Base-by-base conservation (phyloP, 345 rosid genomes). In the Moricandia moricandioides region DNA sequence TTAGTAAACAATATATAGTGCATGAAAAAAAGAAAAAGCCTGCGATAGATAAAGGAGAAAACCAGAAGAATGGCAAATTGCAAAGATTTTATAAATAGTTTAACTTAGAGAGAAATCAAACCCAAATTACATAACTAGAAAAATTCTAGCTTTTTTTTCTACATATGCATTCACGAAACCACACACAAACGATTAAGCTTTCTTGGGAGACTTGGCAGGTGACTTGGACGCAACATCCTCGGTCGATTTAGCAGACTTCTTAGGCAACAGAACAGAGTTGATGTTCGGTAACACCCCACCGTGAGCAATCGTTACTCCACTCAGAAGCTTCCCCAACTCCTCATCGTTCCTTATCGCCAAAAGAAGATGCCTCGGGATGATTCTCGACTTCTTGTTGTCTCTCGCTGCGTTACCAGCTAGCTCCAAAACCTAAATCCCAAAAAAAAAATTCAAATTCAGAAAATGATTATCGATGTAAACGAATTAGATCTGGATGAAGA, bases 201-300 rank as follows among this genome's bases (percentile, higher is more conserved):
- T 78, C 73, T 78, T 78, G 0, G 81, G 81, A 39, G 81, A 78
- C 8, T 78, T 80, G 80, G 72, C 85, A 0, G 89, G 91, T 4
- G 97, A 84, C 80, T 88, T 89, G 14, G 89, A 5, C 0, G 82
- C 88, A 67, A 80, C 80, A 7, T 91, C 93, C 43, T 86, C 87
- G 0, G 78, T 12, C 0, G 86, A 71, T 3, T 87, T 88, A 45
- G 83, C 87, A 0, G 82, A 27, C 76, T 87, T 89, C 80, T 88
- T 89, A 0, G 97, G 97, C 10, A 91, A 72, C 2, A 91, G 85
- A 30, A 91, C 82, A 0, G 91, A 82, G 85, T 91, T 78, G 40
- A 87, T 90, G 84, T 88, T 90, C 1, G 96, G 96, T 26, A 90
- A 79, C 0, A 90, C 96, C 17, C 96, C 96, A 13, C 96, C 93